phyloP scores from a whole-genome alignment of 176 grass and related monocot species.

The Ensete glaucum region DNA sequence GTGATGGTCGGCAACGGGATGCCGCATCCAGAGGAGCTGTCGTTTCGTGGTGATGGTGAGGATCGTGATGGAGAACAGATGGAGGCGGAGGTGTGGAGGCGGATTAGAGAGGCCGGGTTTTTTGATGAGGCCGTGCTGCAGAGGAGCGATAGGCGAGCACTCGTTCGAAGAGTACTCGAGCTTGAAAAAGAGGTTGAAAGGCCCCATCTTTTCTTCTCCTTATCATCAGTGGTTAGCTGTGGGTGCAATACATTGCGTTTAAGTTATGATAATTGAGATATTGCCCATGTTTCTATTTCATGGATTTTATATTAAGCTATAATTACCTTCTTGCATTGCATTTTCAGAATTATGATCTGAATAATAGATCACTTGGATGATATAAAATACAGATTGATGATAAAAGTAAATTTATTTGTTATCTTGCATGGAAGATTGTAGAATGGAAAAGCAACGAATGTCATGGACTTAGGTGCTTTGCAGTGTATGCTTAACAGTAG shows the following conservation, averaged over 20 bases:
- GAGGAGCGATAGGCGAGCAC: conserved; percentile 53
- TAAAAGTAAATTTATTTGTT: not conserved
- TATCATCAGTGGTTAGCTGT: not conserved
- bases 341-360: not conserved
- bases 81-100: conserved; percentile 25
- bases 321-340: not conserved
- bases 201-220: not conserved
- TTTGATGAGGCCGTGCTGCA: conserved; percentile 45
- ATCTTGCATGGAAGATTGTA: not conserved
- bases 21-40: not conserved
- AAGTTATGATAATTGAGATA: not conserved
- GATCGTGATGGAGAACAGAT: not conserved
- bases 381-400: not conserved
- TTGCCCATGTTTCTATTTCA: too few relatives aligned
- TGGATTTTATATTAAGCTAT: too few relatives aligned
- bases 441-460: not conserved
- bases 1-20: not conserved
- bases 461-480: not conserved
- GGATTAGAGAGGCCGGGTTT: conserved; percentile 22
- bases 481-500: not conserved
- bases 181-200: conserved; percentile 63
- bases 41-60: not conserved
- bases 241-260: not conserved
- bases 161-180: conserved; percentile 36
- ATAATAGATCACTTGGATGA: not conserved